phyloP scores from a whole-genome alignment of 106 monocot species.

The Triglochin maritima region DNA sequence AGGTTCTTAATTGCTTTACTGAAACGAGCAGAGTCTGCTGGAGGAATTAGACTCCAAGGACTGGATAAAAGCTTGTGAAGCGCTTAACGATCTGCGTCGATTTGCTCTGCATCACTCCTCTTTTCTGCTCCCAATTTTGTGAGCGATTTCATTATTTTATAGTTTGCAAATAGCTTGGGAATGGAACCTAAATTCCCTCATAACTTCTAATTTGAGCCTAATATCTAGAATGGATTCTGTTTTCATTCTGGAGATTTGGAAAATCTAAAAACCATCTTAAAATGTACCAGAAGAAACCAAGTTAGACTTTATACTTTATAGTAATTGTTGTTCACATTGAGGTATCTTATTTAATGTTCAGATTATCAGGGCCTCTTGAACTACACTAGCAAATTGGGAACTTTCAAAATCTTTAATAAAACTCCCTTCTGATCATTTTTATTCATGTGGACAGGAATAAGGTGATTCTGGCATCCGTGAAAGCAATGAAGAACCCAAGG shows the following conservation, averaged over 20 bases:
- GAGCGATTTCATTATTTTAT: conserved; percentile 15
- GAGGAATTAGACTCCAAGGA: conserved; percentile 62
- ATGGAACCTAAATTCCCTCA: background rate
- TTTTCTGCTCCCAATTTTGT: conserved; percentile 60
- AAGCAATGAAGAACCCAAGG: conserved; percentile 76
- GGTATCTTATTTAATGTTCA: too few relatives aligned
- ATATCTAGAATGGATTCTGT: too few relatives aligned
- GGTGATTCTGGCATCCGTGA: conserved; percentile 45
- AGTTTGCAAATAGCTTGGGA: too few relatives aligned
- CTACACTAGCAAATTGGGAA: background rate
- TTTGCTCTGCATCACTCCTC: conserved; percentile 46
- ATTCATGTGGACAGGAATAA: conserved; percentile 33
- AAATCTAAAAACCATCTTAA: too few relatives aligned
- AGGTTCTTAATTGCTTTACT: background rate
- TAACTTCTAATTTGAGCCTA: background rate
- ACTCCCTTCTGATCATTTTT: background rate
- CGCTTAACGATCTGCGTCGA: conserved; percentile 63
- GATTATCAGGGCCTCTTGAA: too few relatives aligned
- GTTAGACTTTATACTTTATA: too few relatives aligned
- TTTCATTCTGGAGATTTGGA: too few relatives aligned
- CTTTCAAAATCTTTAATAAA: background rate
- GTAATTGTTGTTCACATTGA: background rate
- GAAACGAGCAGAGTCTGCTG: conserved; percentile 29
- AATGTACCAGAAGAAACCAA: too few relatives aligned
- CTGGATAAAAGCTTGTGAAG: conserved; percentile 50